Evolutionary conservation across 2,329 filamentous ascomycete species (phyloP), one percentile per base, ranked within the genome.

Genomic region (Alternaria postmessia): DNA sequence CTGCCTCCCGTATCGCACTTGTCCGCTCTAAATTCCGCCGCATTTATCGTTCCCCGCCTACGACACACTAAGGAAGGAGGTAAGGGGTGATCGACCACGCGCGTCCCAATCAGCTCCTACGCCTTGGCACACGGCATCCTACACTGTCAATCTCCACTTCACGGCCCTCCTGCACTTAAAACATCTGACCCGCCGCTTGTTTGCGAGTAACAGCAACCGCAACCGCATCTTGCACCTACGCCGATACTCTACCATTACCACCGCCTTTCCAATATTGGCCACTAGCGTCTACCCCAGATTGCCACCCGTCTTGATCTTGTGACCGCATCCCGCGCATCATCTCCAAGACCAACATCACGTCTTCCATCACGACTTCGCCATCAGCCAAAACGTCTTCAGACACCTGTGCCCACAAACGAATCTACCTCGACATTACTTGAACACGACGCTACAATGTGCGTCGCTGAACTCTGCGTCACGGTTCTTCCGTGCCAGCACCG

Each of bases 381-480:
- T 53, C 57, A 42, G 28, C 43, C 57, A 56, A 59, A 36, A 65
- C 39, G 64, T 66, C 64, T 54, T 46, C 68, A 65, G 65, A 61
- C 70, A 73, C 63, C 57, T 51, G 65, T 38, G 53, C 63, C 36
- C 67, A 59, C 49, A 66, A 58, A 48, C 67, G 59, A 54, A 65
- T 62, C 26, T 68, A 71, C 52, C 64, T 70, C 66, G 67, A 72
- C 47, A 69, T 69, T 28, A 73, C 72, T n/a, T 72, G 63, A 71
- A 67, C 26, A 26, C 38, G 56, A 44, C 56, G 51, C 52, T 62
- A 76, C 44, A 66, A 84, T 84, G 82, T 84, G 82, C 65, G 73
- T 84, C 71, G 82, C 81, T 63, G 81, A 83, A 63, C 77, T 84
- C 44, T 83, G 83, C 73, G 80, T 83, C 58, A 80, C 81, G 51